Percentiles rank a stretch among this genome's conserved stretches.
These are phyloP conservation scores for Argentina anserina DNA, from an alignment of 306 rosid genomes.

Conservation along the genomic window DNA sequence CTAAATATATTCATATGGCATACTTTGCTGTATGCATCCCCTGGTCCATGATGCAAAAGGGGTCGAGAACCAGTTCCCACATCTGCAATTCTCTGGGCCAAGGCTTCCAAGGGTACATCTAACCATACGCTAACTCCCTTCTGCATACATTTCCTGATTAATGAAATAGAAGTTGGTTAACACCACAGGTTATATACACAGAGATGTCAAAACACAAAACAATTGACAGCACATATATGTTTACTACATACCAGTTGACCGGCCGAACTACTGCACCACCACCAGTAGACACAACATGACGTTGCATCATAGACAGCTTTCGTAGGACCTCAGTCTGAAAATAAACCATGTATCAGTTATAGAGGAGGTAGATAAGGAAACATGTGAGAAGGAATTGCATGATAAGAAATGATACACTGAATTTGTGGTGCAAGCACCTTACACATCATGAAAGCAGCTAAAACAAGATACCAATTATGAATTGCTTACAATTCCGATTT, in stretches of 20 bases:
- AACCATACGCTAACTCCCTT: constrained; percentile 87
- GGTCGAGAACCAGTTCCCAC: constrained; percentile 91
- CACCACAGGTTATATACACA: not conserved
- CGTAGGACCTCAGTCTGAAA: constrained; percentile 71
- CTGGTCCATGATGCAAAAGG: constrained; percentile 73
- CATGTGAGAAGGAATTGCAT: not conserved
- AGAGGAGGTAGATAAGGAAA: not conserved
- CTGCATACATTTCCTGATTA: constrained; percentile 81
- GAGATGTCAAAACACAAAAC: not conserved
- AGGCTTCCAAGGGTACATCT: constrained; percentile 89
- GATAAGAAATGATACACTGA: not conserved
- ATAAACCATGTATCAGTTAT: constrained; percentile 1
- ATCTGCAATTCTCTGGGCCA: constrained; percentile 85
- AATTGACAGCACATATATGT: constrained; percentile 7
- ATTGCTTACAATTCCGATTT: not conserved
- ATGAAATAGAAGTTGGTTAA: constrained; percentile 10
- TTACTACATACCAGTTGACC: constrained; percentile 69
- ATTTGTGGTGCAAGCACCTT: not conserved
- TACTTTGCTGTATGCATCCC: constrained; percentile 75
- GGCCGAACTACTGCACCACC: constrained; percentile 90
- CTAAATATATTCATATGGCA: constrained; percentile 22
- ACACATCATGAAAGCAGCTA: not conserved
- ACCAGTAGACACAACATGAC: constrained; percentile 79
- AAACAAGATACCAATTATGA: not conserved
- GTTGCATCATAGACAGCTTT: constrained; percentile 60